Percentiles rank a stretch among this genome's conserved stretches.
Conservation (phyloP, 306 rosid species). For the Lathyrus oleraceus region DNA sequence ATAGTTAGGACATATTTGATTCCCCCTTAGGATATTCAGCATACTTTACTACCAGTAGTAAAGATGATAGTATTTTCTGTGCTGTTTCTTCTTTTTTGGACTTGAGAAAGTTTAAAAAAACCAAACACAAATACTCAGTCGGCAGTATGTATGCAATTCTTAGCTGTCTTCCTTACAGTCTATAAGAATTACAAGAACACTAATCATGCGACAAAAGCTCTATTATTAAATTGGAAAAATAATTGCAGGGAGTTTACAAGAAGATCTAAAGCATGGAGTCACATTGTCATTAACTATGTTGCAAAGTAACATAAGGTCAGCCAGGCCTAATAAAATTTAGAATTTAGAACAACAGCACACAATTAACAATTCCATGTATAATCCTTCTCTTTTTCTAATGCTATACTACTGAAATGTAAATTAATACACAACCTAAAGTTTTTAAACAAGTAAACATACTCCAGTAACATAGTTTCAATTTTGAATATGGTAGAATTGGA, state of each 20-base stretch:
- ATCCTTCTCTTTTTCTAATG: slow-evolving; percentile 8
- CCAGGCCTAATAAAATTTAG: not conserved
- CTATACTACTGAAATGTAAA: not conserved
- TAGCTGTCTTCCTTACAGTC: not conserved
- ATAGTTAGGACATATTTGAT: not conserved
- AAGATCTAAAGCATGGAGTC: not conserved
- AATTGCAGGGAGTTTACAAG: not conserved
- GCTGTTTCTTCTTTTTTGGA: not conserved
- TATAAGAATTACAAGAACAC: not conserved
- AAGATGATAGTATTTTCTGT: not conserved
- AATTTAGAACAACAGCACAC: not conserved
- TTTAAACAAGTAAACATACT: slow-evolving; percentile 11
- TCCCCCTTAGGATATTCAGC: slow-evolving; percentile 2
- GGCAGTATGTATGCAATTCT: not conserved
- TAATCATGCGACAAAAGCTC: not conserved
- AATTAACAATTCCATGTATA: not conserved
- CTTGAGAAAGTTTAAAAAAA: slow-evolving; percentile 8
- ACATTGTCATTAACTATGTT: slow-evolving; percentile 13
- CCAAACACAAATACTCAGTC: not conserved
- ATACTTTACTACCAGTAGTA: slow-evolving; percentile 6
- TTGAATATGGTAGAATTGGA: not conserved
- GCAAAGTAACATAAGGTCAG: slow-evolving; percentile 9
- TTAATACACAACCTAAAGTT: not conserved
- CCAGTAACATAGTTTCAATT: not conserved
- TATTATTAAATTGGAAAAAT: slow-evolving; percentile 5